A percentile compares a stretch with the other conserved stretches of the same genome.
Conservation (phyloP, 139 green algal species). For the Chlorella sp. region DNA sequence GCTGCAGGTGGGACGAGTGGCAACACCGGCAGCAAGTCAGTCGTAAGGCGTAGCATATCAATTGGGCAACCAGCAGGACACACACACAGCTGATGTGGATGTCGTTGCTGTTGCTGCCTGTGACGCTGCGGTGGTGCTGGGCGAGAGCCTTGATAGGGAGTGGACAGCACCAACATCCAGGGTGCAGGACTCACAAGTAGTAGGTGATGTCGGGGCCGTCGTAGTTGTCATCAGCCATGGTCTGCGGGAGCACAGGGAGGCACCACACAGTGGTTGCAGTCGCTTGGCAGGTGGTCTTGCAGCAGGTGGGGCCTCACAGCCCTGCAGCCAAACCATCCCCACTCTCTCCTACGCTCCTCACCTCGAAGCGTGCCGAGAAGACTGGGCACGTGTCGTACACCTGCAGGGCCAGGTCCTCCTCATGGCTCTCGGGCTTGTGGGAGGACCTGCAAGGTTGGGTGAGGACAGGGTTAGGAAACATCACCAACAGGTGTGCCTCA, state of each 20-base stretch:
- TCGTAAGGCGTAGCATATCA: neutral
- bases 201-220: constrained; percentile 70
- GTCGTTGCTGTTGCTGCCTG: neutral
- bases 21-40: neutral
- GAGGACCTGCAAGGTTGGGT: constrained; percentile 30
- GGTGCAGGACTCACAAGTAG: constrained; percentile 24
- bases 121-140: neutral
- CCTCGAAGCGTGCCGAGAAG: constrained; percentile 52
- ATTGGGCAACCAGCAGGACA: neutral
- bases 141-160: neutral
- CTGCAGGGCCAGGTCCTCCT: constrained; percentile 69
- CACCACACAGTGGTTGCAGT: neutral
- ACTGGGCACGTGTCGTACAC: constrained; percentile 66
- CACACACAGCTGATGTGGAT: neutral
- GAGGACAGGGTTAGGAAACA: too few species aligned
- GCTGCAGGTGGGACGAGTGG: neutral
- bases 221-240: constrained; percentile 59
- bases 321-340: neutral
- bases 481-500: too few species aligned
- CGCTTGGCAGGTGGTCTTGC: neutral
- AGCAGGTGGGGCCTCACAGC: neutral
- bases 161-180: neutral
- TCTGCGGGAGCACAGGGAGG: constrained; percentile 5
- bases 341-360: neutral
- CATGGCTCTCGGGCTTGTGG: constrained; percentile 57